Conservation (phyloP, 495 filamentous ascomycete species). For the Aspergillus baeticus region DNA sequence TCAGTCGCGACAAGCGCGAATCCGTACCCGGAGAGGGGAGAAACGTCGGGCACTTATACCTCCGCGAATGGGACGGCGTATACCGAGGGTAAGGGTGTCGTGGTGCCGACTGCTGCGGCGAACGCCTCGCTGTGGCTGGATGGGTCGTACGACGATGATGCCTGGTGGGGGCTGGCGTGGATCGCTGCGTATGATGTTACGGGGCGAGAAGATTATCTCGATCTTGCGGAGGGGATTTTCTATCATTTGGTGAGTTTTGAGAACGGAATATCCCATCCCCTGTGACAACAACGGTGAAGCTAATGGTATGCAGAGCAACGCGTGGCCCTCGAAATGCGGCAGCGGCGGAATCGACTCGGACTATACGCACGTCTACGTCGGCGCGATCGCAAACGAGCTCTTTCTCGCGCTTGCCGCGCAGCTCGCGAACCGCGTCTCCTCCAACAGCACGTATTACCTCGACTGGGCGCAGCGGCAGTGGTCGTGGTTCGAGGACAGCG, state of each 20-base stretch:
- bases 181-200: constrained; percentile 65
- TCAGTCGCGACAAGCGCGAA: too few relatives aligned
- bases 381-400: constrained; percentile 75
- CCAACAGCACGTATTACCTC: constrained; percentile 48
- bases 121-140: constrained; percentile 47
- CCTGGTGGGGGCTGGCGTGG: constrained; percentile 71
- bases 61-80: too few relatives aligned
- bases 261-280: neutral
- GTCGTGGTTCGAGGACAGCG: constrained; percentile 65
- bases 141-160: constrained; percentile 69
- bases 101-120: constrained; percentile 1
- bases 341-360: constrained; percentile 68
- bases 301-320: constrained; percentile 31
- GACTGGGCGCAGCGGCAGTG: constrained; percentile 57
- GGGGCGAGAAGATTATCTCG: constrained; percentile 50
- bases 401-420: constrained; percentile 68
- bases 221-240: constrained; percentile 59
- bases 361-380: constrained; percentile 57
- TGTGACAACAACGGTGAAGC: too few relatives aligned
- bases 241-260: constrained; percentile 48
- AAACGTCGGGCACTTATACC: too few relatives aligned
- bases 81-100: too few relatives aligned
- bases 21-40: too few relatives aligned
- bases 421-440: constrained; percentile 65
- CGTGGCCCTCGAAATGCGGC: constrained; percentile 45